Percentiles rank a stretch among this genome's conserved stretches.
phyloP scores from a whole-genome alignment of 257 asterid species.

The Thymus quinquecostatus region DNA sequence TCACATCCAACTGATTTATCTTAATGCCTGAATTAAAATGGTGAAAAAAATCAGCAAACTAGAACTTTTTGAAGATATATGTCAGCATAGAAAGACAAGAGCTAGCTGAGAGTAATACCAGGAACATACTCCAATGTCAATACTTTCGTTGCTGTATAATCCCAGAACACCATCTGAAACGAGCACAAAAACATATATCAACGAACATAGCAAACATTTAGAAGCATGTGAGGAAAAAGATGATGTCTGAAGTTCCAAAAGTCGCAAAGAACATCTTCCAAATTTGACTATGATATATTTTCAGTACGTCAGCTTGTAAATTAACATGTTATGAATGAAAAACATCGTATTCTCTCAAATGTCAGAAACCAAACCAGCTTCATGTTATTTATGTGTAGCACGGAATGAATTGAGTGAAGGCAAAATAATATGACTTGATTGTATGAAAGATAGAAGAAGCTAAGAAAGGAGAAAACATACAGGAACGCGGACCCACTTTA shows the following conservation, averaged over 20 bases:
- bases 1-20: conserved; percentile 73
- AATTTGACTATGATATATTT: background rate
- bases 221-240: conserved; percentile 13
- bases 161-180: conserved; percentile 85
- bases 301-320: too few relatives aligned
- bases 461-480: conserved; percentile 61
- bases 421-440: background rate
- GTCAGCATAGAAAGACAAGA: conserved; percentile 11
- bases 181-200: conserved; percentile 23
- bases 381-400: too few relatives aligned
- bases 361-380: background rate
- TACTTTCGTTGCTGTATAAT: conserved; percentile 82
- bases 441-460: conserved; percentile 19
- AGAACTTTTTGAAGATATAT: background rate
- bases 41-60: background rate
- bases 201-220: background rate
- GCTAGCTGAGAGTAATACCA: conserved; percentile 46
- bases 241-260: background rate
- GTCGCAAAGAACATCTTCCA: background rate
- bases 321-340: background rate
- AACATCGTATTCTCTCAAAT: background rate
- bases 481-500: conserved; percentile 99
- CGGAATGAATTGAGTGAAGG: too few relatives aligned
- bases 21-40: conserved; percentile 65
- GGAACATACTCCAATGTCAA: conserved; percentile 96